phyloP scores from a whole-genome alignment of 805 yeast species.

The Metschnikowia santaceciliae region DNA sequence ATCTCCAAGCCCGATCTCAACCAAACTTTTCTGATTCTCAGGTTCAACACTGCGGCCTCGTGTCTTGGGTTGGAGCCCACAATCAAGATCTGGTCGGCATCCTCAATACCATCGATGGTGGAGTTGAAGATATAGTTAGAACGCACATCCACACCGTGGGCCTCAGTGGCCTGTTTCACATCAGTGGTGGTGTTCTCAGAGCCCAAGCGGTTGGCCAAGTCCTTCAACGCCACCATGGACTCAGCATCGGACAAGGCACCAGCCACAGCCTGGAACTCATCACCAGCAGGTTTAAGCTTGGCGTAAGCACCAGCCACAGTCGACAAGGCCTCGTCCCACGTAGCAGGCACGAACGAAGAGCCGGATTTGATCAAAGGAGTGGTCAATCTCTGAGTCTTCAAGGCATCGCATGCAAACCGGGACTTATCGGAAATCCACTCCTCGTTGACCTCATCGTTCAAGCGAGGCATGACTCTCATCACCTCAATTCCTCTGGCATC shows the following conservation, averaged over 20 bases:
- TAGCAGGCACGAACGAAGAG: conserved; percentile 63
- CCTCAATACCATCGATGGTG: conserved; percentile 72
- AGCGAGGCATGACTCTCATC: conserved; percentile 80
- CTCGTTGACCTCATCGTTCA: conserved; percentile 82
- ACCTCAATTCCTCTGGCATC: conserved; percentile 86
- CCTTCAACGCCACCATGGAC: conserved; percentile 77
- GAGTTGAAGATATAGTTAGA: conserved; percentile 80
- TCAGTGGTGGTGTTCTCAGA: conserved; percentile 80
- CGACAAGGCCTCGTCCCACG: conserved; percentile 84
- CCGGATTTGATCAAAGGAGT: conserved; percentile 73
- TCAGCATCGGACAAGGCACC: conserved; percentile 85
- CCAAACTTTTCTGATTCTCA: conserved; percentile 82
- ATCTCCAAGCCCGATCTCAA: conserved; percentile 62
- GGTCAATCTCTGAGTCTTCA: conserved; percentile 81
- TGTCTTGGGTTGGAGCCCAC: conserved; percentile 86
- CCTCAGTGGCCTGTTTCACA: conserved; percentile 50
- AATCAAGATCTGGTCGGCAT: conserved; percentile 74
- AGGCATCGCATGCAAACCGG: conserved; percentile 80
- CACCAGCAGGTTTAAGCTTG: conserved; percentile 53
- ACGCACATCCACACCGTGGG: conserved; percentile 70
- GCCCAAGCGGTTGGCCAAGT: conserved; percentile 68
- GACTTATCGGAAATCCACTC: conserved; percentile 91
- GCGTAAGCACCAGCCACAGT: conserved; percentile 61
- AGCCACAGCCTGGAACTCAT: conserved; percentile 75
- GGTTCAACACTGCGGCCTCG: conserved; percentile 84